Conservation (phyloP, 441 rosid species). For the Pelargonium hybrid region DNA sequence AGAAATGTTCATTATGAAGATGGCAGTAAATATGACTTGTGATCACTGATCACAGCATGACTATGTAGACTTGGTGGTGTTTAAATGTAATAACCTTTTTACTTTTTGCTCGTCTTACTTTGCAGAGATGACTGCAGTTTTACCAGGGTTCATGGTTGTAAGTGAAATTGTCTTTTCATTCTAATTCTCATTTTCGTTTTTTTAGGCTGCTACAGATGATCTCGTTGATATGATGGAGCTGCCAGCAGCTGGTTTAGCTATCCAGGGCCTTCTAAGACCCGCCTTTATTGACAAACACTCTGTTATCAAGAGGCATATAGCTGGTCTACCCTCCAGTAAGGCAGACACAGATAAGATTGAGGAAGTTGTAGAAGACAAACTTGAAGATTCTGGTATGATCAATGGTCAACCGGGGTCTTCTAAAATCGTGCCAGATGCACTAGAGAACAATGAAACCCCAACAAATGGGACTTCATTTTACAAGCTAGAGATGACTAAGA, state of each 20-base stretch:
- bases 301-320: conserved; percentile 47
- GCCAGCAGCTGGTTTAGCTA: conserved; percentile 73
- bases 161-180: conserved; percentile 10
- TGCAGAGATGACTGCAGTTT: not conserved
- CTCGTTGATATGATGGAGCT: conserved; percentile 82
- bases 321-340: conserved; percentile 26
- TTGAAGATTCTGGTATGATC: conserved; percentile 30
- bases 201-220: conserved; percentile 68
- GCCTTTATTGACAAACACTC: conserved; percentile 61
- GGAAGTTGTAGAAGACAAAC: conserved; percentile 26
- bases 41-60: too few relatives aligned
- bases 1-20: conserved; percentile 1
- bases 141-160: not conserved
- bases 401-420: conserved; percentile 34
- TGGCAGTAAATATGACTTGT: conserved; percentile 3
- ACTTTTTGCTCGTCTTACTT: not conserved
- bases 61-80: not conserved
- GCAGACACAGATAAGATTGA: conserved; percentile 27
- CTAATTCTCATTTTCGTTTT: conserved; percentile 2
- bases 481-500: conserved; percentile 72
- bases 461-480: conserved; percentile 47
- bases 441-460: conserved; percentile 26
- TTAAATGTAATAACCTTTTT: too few relatives aligned
- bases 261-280: conserved; percentile 77
- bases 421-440: conserved; percentile 23